Conservation (phyloP, 257 asterid species). For the Leptodermis oblonga region DNA sequence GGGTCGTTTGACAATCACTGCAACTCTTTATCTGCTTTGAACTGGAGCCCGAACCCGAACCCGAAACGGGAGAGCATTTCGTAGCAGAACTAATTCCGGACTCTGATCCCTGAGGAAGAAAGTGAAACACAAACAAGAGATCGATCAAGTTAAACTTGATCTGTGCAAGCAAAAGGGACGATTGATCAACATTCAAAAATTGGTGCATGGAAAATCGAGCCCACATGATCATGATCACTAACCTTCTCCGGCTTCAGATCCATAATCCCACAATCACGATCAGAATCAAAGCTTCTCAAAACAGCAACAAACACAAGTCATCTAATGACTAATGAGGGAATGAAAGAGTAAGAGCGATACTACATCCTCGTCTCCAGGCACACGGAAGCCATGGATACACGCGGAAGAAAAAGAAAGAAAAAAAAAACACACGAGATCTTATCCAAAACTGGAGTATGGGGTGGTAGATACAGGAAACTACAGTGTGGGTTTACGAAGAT, state of each 20-base stretch:
- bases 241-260: slow-evolving; percentile 75
- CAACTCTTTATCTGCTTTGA: slow-evolving; percentile 46
- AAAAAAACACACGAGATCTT: background rate
- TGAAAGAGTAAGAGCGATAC: background rate
- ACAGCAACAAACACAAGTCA: background rate
- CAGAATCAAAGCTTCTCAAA: slow-evolving; percentile 10
- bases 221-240: slow-evolving; percentile 6
- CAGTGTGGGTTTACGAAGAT: too few species aligned
- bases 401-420: too few species aligned
- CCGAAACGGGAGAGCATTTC: slow-evolving; percentile 15
- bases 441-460: background rate
- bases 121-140: background rate
- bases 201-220: background rate
- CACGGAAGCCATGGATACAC: too few species aligned
- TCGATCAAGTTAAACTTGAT: background rate
- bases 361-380: background rate
- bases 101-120: slow-evolving; percentile 42
- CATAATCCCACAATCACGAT: slow-evolving; percentile 36
- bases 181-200: background rate
- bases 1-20: slow-evolving; percentile 67
- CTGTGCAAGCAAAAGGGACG: too few species aligned
- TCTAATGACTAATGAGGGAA: background rate
- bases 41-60: slow-evolving; percentile 22
- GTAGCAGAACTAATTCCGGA: slow-evolving; percentile 21
- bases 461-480: background rate